A percentile compares a stretch with the other conserved stretches of the same genome.
phyloP scores from a whole-genome alignment of 2,329 filamentous ascomycete species.

The Xylaria sp. region DNA sequence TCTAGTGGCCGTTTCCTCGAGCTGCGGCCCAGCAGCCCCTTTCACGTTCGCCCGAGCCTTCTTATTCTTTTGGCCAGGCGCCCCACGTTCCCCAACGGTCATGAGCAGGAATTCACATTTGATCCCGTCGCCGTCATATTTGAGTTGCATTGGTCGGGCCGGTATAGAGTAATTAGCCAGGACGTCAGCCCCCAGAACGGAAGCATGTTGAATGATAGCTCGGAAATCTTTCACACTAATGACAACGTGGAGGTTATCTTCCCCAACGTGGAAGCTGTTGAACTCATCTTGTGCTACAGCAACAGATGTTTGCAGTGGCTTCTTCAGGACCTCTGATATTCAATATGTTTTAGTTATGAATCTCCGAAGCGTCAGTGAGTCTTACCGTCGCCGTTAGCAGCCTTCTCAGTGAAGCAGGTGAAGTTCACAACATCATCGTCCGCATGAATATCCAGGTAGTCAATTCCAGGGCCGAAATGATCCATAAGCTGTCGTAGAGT shows the following conservation, averaged over 20 bases:
- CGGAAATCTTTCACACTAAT: constrained; percentile 87
- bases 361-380: not conserved
- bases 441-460: constrained; percentile 81
- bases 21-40: constrained; percentile 53
- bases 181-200: constrained; percentile 72
- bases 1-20: constrained; percentile 61
- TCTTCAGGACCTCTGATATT: constrained; percentile 75
- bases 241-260: constrained; percentile 80
- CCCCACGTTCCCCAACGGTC: constrained; percentile 76
- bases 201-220: constrained; percentile 79
- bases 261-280: constrained; percentile 73
- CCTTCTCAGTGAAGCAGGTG: constrained; percentile 84
- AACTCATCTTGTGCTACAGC: constrained; percentile 81
- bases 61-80: constrained; percentile 59
- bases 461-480: constrained; percentile 82
- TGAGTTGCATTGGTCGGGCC: constrained; percentile 76
- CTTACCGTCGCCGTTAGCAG: constrained; percentile 72
- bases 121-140: constrained; percentile 74
- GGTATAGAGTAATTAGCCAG: constrained; percentile 77
- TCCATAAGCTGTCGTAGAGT: constrained; percentile 80
- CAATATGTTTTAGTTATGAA: constrained; percentile 30
- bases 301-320: constrained; percentile 82
- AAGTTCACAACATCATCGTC: constrained; percentile 79
- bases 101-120: constrained; percentile 82
- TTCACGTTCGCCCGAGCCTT: constrained; percentile 55